These are phyloP conservation scores for Colletotrichum simmondsii DNA, from an alignment of 2,329 filamentous ascomycete species.

Conservation along the genomic window DNA sequence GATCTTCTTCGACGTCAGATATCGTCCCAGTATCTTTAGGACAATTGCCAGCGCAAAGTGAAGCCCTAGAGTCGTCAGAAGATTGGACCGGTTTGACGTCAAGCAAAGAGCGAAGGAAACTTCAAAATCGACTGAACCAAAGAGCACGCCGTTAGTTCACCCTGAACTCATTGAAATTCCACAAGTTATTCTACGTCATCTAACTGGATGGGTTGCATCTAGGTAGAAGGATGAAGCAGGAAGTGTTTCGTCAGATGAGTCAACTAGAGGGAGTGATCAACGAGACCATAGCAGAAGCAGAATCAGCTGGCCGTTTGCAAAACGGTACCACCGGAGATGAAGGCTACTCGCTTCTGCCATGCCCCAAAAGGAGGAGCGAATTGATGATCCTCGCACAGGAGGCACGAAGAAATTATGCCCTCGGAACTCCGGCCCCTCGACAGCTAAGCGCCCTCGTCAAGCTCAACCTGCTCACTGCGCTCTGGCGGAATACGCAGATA, in stretches of 20 bases:
- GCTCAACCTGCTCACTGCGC: slow-evolving; percentile 33
- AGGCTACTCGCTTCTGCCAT: not conserved
- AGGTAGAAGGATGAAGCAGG: slow-evolving; percentile 5
- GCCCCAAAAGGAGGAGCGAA: not conserved
- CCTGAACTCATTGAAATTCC: not conserved
- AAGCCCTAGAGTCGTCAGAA: not conserved
- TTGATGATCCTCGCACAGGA: not conserved
- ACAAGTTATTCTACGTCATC: not conserved
- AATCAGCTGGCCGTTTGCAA: not conserved
- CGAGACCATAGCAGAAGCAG: not conserved
- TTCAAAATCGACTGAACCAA: slow-evolving; percentile 29
- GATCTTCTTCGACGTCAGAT: not conserved
- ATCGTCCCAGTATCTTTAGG: not conserved
- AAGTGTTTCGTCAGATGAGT: not conserved
- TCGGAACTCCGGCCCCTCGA: slow-evolving; percentile 18
- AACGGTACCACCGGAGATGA: not conserved
- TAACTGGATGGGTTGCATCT: not conserved
- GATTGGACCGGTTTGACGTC: slow-evolving; percentile 21
- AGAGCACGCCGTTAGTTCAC: slow-evolving; percentile 18
- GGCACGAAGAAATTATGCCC: slow-evolving; percentile 7
- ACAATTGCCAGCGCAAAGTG: not conserved
- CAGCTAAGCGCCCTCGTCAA: slow-evolving; percentile 25
- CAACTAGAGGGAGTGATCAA: not conserved
- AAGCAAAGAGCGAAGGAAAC: slow-evolving; percentile 19
- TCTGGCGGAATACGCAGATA: slow-evolving; percentile 24